Evolutionary conservation across 331 rosid genomes (phyloP).

Genomic region (Quercus phellos): DNA sequence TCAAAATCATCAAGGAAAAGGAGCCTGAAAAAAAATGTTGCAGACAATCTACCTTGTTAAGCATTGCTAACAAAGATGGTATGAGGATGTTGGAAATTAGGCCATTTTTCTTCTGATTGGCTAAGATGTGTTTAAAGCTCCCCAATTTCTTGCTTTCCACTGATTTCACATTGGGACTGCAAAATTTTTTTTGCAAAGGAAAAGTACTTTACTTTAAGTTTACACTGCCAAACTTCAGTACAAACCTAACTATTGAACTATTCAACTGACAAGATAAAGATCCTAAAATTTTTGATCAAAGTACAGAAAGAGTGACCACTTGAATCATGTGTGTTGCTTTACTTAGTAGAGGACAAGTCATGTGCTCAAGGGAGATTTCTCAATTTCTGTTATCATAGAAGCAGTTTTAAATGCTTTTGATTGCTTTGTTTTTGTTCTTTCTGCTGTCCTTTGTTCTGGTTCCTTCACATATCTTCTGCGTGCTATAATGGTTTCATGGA

Average conservation of each 20-base stretch:
- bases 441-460: background rate
- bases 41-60: too few species aligned
- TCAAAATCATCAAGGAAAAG: too few species aligned
- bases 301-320: background rate
- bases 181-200: background rate
- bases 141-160: background rate
- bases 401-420: background rate
- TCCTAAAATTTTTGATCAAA: background rate
- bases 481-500: background rate
- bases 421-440: background rate
- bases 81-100: too few species aligned
- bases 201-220: background rate
- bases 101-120: too few species aligned
- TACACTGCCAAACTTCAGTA: background rate
- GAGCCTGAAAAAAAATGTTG: too few species aligned
- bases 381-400: background rate
- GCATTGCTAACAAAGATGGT: too few species aligned
- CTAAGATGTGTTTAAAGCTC: background rate
- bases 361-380: background rate
- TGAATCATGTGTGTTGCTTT: background rate
- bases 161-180: background rate
- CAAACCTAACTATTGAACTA: background rate
- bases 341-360: background rate
- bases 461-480: background rate
- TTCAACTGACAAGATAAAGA: background rate